Conservation (phyloP, 495 filamentous ascomycete species). For the Chaetomium cochliodes region DNA sequence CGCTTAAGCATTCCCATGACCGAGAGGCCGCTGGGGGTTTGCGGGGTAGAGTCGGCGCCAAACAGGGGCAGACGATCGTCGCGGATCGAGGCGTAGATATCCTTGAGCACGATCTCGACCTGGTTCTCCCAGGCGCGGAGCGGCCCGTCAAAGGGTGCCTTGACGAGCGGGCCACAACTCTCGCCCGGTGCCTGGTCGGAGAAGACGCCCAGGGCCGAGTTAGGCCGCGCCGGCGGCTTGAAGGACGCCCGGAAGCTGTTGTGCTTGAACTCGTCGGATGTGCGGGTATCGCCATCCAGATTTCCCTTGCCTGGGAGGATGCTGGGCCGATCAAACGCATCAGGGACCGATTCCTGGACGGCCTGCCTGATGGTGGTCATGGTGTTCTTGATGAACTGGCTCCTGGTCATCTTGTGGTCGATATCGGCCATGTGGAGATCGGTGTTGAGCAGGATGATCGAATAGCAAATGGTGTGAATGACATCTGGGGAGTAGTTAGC, state of each 20-base stretch:
- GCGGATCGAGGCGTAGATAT: conserved; percentile 87
- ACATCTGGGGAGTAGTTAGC: conserved; percentile 59
- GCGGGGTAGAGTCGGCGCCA: conserved; percentile 48
- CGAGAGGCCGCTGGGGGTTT: conserved; percentile 48
- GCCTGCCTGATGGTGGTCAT: conserved; percentile 83
- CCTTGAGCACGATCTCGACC: conserved; percentile 84
- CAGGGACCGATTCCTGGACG: conserved; percentile 65
- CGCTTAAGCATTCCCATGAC: conserved; percentile 73
- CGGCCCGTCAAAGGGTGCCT: conserved; percentile 71
- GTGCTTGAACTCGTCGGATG: conserved; percentile 47
- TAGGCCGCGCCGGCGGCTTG: conserved; percentile 46
- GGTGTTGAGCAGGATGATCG: conserved; percentile 90
- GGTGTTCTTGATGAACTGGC: conserved; percentile 94
- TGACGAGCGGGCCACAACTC: conserved; percentile 69
- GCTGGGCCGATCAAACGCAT: conserved; percentile 59
- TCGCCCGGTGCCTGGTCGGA: conserved; percentile 35
- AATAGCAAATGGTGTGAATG: conserved; percentile 96
- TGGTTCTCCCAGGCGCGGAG: conserved; percentile 84
- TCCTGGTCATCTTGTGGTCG: conserved; percentile 90
- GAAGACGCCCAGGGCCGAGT: conserved; percentile 43
- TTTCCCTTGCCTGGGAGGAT: conserved; percentile 43
- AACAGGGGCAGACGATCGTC: conserved; percentile 80
- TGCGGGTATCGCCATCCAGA: conserved; percentile 32
- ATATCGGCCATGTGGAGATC: conserved; percentile 95
- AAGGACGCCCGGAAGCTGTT: conserved; percentile 47